phyloP scores from a whole-genome alignment of 768 basidiomycete genomes.

The Chiua virens region DNA sequence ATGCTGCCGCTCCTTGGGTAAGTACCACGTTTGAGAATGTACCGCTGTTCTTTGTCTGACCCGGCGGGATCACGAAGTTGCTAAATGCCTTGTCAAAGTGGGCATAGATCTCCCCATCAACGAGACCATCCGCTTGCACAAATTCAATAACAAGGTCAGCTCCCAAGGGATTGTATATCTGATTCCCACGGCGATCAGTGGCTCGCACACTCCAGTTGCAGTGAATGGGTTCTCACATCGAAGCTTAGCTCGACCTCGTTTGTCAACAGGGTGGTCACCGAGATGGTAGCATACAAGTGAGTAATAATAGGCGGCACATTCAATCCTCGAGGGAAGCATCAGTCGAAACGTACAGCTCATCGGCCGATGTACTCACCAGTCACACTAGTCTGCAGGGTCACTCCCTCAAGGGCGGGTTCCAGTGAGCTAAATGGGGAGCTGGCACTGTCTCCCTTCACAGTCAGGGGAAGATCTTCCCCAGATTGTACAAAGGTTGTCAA shows the following conservation, averaged over 20 bases:
- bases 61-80: conserved; percentile 55
- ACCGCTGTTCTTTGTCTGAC: conserved; percentile 62
- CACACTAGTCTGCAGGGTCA: conserved; percentile 50
- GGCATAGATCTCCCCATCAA: conserved; percentile 56
- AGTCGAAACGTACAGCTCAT: not conserved
- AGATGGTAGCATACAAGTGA: conserved; percentile 53
- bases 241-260: conserved; percentile 57
- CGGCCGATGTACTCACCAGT: conserved; percentile 35
- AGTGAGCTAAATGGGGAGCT: conserved; percentile 67
- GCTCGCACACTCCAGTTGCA: not conserved
- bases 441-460: conserved; percentile 56
- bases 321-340: conserved; percentile 31
- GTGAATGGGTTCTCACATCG: conserved; percentile 41
- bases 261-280: conserved; percentile 45
- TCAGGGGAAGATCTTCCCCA: conserved; percentile 44
- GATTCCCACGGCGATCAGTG: conserved; percentile 1
- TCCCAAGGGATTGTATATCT: conserved; percentile 58
- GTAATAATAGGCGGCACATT: conserved; percentile 59
- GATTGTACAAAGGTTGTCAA: conserved; percentile 60
- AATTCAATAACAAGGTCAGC: conserved; percentile 56
- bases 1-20: conserved; percentile 54
- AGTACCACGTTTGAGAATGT: conserved; percentile 56
- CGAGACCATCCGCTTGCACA: conserved; percentile 54
- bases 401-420: conserved; percentile 50
- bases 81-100: conserved; percentile 56